Evolutionary conservation across 768 basidiomycete species (phyloP), one percentile per base, ranked within the genome.

Genomic region (Rhizopogon roseolus): DNA sequence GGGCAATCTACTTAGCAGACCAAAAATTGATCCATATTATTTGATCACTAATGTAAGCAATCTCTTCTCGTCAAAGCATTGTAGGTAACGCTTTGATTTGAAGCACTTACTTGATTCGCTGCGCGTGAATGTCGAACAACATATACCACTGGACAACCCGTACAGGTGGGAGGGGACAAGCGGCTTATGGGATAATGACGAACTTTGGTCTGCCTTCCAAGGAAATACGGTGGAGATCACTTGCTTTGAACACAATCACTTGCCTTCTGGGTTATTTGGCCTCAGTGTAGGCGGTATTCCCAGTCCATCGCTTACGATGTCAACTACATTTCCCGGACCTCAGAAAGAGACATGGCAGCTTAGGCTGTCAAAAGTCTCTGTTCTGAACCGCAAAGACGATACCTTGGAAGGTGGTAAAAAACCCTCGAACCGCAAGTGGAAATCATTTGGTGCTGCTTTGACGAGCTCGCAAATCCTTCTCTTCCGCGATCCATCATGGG

Each of bases 381-480:
- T 88, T 27, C 76, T 99, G 53, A 82, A 80, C 56, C 79, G 93
- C 54, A 97, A 94, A 70, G 88, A 89, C 54, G 93, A 94, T 58
- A 63, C 82, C 1, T 57, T 81, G 6, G 88, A 90, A 58, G 84
- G 88, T 4, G 90, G 92, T 11, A 90, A 81, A 70, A 92, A 85
- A 61, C 74, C 85, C 1, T 71, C 74, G 43, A 86, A 80, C 62
- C 79, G 92, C 46, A 98, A 94, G 72, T 98, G 97, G 97, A 86
- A 80, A 62, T 71, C 81, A 10, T 95, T 86, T 79, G 86, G 83
- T 57, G 89, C 93, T 8, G 76, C 95, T 48, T 75, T 99, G 53
- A 94, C 93, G 4, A 87, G 84, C 25, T 94, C 93, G 5, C 96
- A 98, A 62, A 75, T 99, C 4, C 78, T 98, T 42, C 88, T 98